A percentile compares a stretch with the other conserved stretches of the same genome.
Evolutionary conservation across 306 rosid genomes (phyloP).

Genomic region (Casuarina cunninghamiana): DNA sequence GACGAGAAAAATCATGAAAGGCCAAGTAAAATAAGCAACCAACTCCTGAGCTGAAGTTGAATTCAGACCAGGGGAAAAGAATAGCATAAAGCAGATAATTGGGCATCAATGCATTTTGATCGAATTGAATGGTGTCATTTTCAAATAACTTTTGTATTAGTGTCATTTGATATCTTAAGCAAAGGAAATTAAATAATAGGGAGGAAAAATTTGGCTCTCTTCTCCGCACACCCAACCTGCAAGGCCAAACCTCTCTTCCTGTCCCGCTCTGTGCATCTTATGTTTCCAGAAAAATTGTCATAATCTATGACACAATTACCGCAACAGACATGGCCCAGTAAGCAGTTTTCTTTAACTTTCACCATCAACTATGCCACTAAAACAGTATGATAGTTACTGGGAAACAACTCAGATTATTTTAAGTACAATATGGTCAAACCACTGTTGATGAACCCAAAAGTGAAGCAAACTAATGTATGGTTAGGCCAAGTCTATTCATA

Average conservation of each 20-base stretch:
- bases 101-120: not conserved
- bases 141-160: not conserved
- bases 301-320: not conserved
- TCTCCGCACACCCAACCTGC: not conserved
- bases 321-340: not conserved
- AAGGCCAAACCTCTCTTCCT: not conserved
- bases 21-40: not conserved
- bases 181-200: not conserved
- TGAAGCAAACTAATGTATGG: not conserved
- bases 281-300: not conserved
- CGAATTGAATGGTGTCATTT: not conserved
- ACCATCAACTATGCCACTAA: not conserved
- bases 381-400: not conserved
- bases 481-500: not conserved
- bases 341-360: not conserved
- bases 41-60: not conserved
- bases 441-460: constrained; percentile 1
- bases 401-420: not conserved
- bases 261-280: not conserved
- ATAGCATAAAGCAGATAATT: not conserved
- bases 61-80: not conserved
- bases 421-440: not conserved
- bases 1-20: not conserved
- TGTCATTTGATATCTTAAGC: not conserved
- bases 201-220: not conserved